Base-by-base conservation (phyloP, 192 early-diverging fungal genomes). In the Coemansia sp. region DNA sequence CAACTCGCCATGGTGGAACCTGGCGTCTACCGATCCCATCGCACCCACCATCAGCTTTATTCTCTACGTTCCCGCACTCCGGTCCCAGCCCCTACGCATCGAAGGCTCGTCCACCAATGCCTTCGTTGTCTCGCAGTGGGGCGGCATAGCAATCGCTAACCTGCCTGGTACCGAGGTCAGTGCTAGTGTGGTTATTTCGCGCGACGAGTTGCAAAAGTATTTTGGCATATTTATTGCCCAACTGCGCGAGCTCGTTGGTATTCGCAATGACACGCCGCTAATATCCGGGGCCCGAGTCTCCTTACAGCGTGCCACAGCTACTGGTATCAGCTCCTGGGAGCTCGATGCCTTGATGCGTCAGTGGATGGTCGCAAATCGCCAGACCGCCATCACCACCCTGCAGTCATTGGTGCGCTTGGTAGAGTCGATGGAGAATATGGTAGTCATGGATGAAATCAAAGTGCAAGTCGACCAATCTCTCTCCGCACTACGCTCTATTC, bases 1-100 rank as follows among this genome's bases (percentile, higher is more conserved):
- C 62, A 98, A 98, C 76, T 90, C 94, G 61, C 94, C 94, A 6
- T 95, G 97, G 69, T 99, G 98, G 98, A 96, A 94, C 78, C 77
- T 88, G 80, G 96, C 95, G 12, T 96, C 95, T 2, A 90, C 87
- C 12, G 93, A 97, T 11, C 90, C 93, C 0, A 86, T 86, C 1
- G 77, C 88, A 23, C 92, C 95, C 5, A 89, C 92, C 60, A 78
- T 99, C 53, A 95, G 98, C 77, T 94, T 98, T 78, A 84, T 98
- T 23, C 73, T 95, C 3, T 99, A 95, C 79, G 84, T 96, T 15
- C 97, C 97, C 0, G 72, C 87, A 12, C 60, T 77, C 7, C 63
- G 80, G 0, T 85, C 89, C 50, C 88, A 84, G 42, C 95, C 97
- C 5, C 72, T 98, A 21, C 77, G 85, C 34, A 87, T 97, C 42